These are phyloP conservation scores for Cymodocea nodosa DNA, from an alignment of 116 monocot species.

Conservation along the genomic window DNA sequence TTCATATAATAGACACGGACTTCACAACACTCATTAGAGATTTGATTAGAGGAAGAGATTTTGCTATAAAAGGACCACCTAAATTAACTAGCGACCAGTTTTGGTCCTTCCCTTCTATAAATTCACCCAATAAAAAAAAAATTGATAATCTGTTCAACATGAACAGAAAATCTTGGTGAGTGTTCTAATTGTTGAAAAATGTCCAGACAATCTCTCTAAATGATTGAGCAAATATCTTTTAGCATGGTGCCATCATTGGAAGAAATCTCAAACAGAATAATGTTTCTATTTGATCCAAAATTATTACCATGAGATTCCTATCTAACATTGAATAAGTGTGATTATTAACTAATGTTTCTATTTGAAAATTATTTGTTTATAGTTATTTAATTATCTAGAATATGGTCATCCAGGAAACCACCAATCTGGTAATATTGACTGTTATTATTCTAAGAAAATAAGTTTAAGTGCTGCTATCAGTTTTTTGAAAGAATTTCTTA, in stretches of 20 bases:
- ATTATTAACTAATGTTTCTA: no score
- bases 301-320: no score
- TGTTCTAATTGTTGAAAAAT: conserved; percentile 38
- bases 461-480: no score
- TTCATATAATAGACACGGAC: neutral
- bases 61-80: conserved; percentile 54
- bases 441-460: no score
- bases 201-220: conserved; percentile 48
- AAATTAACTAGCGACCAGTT: conserved; percentile 61
- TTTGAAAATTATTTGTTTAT: no score
- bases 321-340: neutral
- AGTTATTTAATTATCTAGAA: no score
- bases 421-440: no score
- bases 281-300: no score
- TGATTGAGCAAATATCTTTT: conserved; percentile 37
- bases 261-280: conserved; percentile 48
- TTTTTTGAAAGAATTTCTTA: no score
- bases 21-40: conserved; percentile 35
- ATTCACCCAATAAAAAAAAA: conserved; percentile 53
- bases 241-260: conserved; percentile 29
- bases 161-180: conserved; percentile 25
- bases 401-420: no score
- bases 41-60: conserved; percentile 42
- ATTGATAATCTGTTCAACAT: conserved; percentile 31
- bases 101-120: conserved; percentile 32